Percentiles rank a stretch among this genome's conserved stretches.
Evolutionary conservation across 2,329 filamentous ascomycete species (phyloP).

Genomic region (Elsinoe batatas): DNA sequence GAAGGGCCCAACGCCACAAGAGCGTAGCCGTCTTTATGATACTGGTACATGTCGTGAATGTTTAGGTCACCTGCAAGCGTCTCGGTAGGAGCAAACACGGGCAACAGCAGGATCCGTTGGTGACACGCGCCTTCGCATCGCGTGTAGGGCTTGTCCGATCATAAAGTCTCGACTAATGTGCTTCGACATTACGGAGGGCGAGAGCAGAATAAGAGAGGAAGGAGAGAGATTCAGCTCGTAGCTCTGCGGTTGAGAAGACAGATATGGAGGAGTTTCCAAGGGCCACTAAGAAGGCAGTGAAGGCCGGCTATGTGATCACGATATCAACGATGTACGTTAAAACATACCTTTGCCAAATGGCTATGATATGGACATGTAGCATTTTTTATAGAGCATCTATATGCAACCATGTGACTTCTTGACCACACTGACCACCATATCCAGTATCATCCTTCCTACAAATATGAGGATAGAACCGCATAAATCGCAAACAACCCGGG

Average conservation of each 20-base stretch:
- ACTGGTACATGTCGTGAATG: not conserved
- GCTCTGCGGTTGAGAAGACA: not conserved
- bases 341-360: not conserved
- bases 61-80: not conserved
- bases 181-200: not conserved
- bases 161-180: not conserved
- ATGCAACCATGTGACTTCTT: not conserved
- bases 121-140: too few relatives aligned
- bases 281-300: not conserved
- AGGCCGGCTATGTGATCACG: not conserved
- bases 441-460: not conserved
- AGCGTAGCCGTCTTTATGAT: not conserved
- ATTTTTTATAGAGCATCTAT: too few relatives aligned
- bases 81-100: too few relatives aligned
- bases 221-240: not conserved
- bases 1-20: not conserved
- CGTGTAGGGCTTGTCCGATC: too few relatives aligned
- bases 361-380: not conserved
- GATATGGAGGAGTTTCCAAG: not conserved
- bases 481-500: not conserved
- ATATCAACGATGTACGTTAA: not conserved
- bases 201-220: not conserved
- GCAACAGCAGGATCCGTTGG: too few relatives aligned
- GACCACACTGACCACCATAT: not conserved
- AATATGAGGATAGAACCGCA: not conserved